Evolutionary conservation across 192 early-diverging fungal genomes (phyloP), one percentile per base, ranked within the genome.

Genomic region (Chytriomyces hyalinus): DNA sequence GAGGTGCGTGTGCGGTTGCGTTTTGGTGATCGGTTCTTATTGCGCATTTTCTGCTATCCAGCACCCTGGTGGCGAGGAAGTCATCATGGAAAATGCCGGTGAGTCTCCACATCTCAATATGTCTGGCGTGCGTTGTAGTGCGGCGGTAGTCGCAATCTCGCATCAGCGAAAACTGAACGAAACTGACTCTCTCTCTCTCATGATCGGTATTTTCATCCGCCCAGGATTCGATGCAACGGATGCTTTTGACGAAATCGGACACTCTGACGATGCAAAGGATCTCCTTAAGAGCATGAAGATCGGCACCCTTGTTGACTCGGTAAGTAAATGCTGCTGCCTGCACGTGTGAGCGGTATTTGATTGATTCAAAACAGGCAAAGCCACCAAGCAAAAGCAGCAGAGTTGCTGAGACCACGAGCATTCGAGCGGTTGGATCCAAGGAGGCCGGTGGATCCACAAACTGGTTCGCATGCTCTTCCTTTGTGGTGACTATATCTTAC

Each of bases 11-110:
- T 15, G 57, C 44, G 15, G 4, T 81, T 11, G 22, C 11, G 69
- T n/a, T 9, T 3, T 47, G 7, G 44, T 15, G 13, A 13, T 20
- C 28, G 70, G 59, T 26, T 15, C 28, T 6, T 53, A 43, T 78
- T 78, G 68, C 24, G 24, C 11, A 6, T 17, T 53, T 22, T 5
- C 7, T 48, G 24, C 28, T 75, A 15, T 70, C 10, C 51, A 97
- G 93, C 97, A 98, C 82, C 97, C 97, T 26, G 97, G 97, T 81
- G 97, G 97, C 81, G 97, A 97, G 85, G 97, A 98, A 82, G 94
- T 98, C 13, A 85, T 98, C 74, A 78, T 96, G 57, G 97, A 97
- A 84, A 89, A 92, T 76, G 95, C 90, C 64, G 97, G 94, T 82
- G 88, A 87, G 75, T 61, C 17, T 22, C 2, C n/a, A 26, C 9